Evolutionary conservation across 163 green algal genomes (phyloP).

Genomic region (Chlamydomonas reinhardtii): DNA sequence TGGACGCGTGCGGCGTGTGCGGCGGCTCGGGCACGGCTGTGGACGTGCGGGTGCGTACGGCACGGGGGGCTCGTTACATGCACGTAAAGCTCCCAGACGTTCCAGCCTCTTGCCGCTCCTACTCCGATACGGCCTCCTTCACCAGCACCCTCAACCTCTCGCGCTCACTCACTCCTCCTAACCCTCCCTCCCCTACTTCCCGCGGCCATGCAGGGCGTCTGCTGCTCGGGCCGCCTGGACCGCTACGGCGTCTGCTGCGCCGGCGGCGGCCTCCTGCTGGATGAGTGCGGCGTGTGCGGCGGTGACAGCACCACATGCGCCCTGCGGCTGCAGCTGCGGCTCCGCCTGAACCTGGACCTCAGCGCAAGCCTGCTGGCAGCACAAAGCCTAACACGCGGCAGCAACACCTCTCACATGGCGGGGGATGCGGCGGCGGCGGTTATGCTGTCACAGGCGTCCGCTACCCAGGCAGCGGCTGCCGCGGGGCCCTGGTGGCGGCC

Average conservation of each 20-base stretch:
- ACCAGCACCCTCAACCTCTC: no score
- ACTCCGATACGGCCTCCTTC: no score
- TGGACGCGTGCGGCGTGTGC: conserved; percentile 73
- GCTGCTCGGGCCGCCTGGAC: conserved; percentile 66
- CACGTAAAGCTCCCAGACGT: no score
- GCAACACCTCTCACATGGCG: no score
- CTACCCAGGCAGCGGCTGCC: no score
- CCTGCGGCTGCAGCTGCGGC: conserved; percentile 16
- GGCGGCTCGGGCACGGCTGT: conserved; percentile 54
- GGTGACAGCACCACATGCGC: conserved; percentile 70
- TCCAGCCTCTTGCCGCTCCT: no score
- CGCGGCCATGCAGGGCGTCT: conserved; percentile 59
- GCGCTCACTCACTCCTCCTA: no score
- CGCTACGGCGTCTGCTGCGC: conserved; percentile 70
- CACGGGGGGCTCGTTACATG: neutral
- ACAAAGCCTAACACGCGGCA: no score
- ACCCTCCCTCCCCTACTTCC: no score
- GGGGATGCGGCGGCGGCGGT: no score
- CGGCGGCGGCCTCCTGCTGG: conserved; percentile 58
- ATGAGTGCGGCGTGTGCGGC: conserved; percentile 84
- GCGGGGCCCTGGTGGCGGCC: neutral
- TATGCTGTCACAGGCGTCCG: no score
- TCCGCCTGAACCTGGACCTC: neutral
- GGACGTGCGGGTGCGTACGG: conserved; percentile 60
- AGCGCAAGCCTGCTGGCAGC: neutral